These are phyloP conservation scores for Tulasnella sp. DNA, from an alignment of 768 basidiomycete species.

Conservation along the genomic window DNA sequence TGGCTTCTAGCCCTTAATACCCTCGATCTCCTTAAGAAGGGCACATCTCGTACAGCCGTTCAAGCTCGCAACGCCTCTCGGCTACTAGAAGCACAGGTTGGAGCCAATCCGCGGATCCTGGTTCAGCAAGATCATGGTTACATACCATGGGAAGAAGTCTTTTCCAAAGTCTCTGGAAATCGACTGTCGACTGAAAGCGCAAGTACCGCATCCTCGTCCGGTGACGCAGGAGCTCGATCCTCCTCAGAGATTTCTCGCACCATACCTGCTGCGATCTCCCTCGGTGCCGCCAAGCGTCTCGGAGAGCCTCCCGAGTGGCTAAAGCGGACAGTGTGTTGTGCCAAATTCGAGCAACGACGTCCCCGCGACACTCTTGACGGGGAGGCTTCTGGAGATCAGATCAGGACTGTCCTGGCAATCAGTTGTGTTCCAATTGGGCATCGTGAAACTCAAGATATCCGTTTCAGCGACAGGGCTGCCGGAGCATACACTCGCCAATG, in stretches of 20 bases:
- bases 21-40: conserved; percentile 88
- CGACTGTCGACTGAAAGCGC: conserved; percentile 7
- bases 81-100: conserved; percentile 80
- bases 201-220: conserved; percentile 22
- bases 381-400: neutral
- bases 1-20: conserved; percentile 67
- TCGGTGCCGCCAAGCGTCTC: neutral
- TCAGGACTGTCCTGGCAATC: conserved; percentile 58
- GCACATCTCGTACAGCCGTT: conserved; percentile 65
- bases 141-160: conserved; percentile 72
- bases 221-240: conserved; percentile 25
- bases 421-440: conserved; percentile 53
- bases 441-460: conserved; percentile 45
- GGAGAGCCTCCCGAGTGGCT: conserved; percentile 70
- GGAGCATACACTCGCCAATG: conserved; percentile 58
- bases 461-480: conserved; percentile 22
- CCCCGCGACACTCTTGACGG: neutral
- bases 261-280: neutral
- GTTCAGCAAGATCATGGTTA: conserved; percentile 79
- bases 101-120: conserved; percentile 68
- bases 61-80: conserved; percentile 82
- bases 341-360: conserved; percentile 53
- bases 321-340: conserved; percentile 74
- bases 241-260: conserved; percentile 1
- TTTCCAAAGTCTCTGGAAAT: conserved; percentile 33